Evolutionary conservation across 1,284 basidiomycete genomes (phyloP).

Genomic region (Erythrobasidium hasegawianum): DNA sequence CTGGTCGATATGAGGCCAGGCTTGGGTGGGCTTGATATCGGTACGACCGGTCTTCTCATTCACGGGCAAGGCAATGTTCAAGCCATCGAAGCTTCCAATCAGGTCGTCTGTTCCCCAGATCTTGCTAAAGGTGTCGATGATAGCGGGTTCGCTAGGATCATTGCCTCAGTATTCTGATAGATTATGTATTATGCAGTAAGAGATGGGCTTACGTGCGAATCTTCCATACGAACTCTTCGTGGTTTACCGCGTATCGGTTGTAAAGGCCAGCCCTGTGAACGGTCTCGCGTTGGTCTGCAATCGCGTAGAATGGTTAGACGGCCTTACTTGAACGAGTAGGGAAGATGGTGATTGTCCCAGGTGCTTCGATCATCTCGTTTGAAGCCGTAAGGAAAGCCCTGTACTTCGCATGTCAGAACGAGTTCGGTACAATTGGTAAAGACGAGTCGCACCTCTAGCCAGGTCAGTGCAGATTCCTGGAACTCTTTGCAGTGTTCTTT

Average conservation of each 20-base stretch:
- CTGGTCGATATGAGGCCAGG: slow-evolving; percentile 47
- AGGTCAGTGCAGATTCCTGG: slow-evolving; percentile 46
- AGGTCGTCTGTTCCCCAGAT: slow-evolving; percentile 40
- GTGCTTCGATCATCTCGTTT: slow-evolving; percentile 49
- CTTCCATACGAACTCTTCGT: slow-evolving; percentile 27
- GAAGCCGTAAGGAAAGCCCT: slow-evolving; percentile 46
- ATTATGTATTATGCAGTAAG: not conserved
- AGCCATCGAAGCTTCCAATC: slow-evolving; percentile 32
- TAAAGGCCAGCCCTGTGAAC: slow-evolving; percentile 39
- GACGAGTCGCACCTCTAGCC: slow-evolving; percentile 45
- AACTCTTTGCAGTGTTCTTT: slow-evolving; percentile 46
- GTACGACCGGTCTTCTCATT: slow-evolving; percentile 30
- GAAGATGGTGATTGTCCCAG: slow-evolving; percentile 48
- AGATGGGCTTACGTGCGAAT: slow-evolving; percentile 3
- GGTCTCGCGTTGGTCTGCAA: too few species aligned
- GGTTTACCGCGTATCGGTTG: slow-evolving; percentile 25
- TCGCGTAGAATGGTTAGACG: too few species aligned
- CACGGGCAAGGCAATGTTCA: slow-evolving; percentile 50
- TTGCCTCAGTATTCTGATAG: not conserved
- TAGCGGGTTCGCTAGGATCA: slow-evolving; percentile 37
- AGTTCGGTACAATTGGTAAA: not conserved
- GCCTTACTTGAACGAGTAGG: slow-evolving; percentile 28
- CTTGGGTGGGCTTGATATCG: slow-evolving; percentile 40
- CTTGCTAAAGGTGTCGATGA: slow-evolving; percentile 34
- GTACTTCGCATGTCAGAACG: not conserved